These are phyloP conservation scores for Trichoderma breve DNA, from an alignment of 2,329 filamentous ascomycete genomes.

Conservation along the genomic window DNA sequence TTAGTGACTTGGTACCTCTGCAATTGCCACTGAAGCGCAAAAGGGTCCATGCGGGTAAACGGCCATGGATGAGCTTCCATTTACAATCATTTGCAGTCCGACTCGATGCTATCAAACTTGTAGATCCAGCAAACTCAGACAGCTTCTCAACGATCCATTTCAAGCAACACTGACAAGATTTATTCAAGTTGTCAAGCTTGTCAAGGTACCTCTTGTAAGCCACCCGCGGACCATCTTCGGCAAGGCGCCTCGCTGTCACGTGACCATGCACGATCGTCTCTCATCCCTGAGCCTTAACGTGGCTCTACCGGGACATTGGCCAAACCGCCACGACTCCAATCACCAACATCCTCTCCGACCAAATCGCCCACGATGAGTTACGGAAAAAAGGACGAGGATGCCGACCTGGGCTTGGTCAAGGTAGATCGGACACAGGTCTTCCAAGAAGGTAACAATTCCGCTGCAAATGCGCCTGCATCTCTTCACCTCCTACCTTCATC, in stretches of 20 bases:
- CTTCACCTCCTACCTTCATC: conserved; percentile 11
- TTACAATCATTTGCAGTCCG: background rate
- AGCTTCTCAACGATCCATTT: background rate
- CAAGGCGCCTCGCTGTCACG: conserved; percentile 29
- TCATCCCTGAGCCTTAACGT: conserved; percentile 36
- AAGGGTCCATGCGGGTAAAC: background rate
- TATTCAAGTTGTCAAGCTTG: background rate
- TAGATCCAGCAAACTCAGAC: accelerated
- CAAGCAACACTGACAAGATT: background rate
- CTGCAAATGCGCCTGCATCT: conserved; percentile 8
- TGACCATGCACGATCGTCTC: conserved; percentile 31
- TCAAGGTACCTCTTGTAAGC: background rate
- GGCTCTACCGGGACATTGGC: conserved; percentile 33
- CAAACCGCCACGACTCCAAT: conserved; percentile 36
- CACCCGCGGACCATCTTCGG: conserved; percentile 13
- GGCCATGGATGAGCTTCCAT: background rate
- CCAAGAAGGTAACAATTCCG: conserved; percentile 76
- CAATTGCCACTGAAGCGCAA: background rate
- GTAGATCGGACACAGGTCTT: conserved; percentile 97
- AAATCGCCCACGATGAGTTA: conserved; percentile 74
- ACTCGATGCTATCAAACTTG: background rate
- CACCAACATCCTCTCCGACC: conserved; percentile 33
- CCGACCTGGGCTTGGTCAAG: conserved; percentile 88
- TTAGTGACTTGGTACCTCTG: background rate
- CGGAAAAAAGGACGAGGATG: conserved; percentile 99